Evolutionary conservation across 805 yeast species (phyloP).

Genomic region (Candida namnaoensis): DNA sequence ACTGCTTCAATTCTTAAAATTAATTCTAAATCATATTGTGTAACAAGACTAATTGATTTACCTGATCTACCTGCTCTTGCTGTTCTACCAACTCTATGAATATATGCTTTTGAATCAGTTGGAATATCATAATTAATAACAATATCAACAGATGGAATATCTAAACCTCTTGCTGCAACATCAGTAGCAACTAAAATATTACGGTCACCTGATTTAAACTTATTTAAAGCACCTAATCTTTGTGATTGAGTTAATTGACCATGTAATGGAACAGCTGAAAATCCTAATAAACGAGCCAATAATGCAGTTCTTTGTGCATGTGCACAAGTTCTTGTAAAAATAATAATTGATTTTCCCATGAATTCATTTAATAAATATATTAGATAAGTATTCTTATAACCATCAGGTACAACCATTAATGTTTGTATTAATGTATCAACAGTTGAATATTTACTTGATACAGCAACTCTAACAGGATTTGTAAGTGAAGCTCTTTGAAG

Average conservation of each 20-base stretch:
- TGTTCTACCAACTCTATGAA: slow-evolving; percentile 90
- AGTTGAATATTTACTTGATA: slow-evolving; percentile 80
- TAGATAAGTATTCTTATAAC: slow-evolving; percentile 81
- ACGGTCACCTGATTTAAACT: slow-evolving; percentile 66
- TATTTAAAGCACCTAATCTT: slow-evolving; percentile 72
- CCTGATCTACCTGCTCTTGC: slow-evolving; percentile 93
- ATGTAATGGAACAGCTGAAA: slow-evolving; percentile 86
- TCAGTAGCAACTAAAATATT: slow-evolving; percentile 74
- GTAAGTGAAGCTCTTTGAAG: slow-evolving; percentile 86
- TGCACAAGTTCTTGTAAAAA: slow-evolving; percentile 91
- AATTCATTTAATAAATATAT: slow-evolving; percentile 77
- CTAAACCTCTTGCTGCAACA: slow-evolving; percentile 85
- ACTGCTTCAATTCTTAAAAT: slow-evolving; percentile 85
- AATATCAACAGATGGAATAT: slow-evolving; percentile 72
- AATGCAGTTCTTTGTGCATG: slow-evolving; percentile 89
- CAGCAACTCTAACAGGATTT: slow-evolving; percentile 87
- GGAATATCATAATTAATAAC: slow-evolving; percentile 78
- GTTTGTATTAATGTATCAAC: slow-evolving; percentile 90
- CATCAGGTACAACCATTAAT: slow-evolving; percentile 86
- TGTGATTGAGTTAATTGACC: slow-evolving; percentile 87
- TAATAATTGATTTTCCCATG: slow-evolving; percentile 77
- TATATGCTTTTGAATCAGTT: slow-evolving; percentile 75
- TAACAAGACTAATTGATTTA: slow-evolving; percentile 77
- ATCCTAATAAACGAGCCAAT: slow-evolving; percentile 72
- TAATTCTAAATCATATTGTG: slow-evolving; percentile 90